Conservation (phyloP, 345 rosid genomes). For the Dipteronia sinensis region DNA sequence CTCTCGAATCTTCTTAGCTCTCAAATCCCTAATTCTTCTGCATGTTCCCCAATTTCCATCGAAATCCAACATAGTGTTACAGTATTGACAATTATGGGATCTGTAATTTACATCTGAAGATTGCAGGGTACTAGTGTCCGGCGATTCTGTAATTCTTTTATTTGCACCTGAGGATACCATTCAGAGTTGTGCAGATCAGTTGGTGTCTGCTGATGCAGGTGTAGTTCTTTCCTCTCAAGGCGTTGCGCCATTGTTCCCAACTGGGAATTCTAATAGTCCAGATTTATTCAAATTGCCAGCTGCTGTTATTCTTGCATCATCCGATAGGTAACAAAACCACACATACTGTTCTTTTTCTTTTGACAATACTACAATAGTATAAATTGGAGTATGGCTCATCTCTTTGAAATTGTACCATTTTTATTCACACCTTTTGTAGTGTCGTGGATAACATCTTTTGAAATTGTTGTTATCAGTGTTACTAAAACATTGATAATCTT, state of each 20-base stretch:
- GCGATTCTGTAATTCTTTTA: conserved; percentile 27
- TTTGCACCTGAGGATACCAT: conserved; percentile 33
- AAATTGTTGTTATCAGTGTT: neutral
- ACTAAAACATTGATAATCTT: neutral
- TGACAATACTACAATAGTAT: neutral
- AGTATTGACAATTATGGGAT: neutral
- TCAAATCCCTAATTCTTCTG: too few species aligned
- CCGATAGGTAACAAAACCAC: conserved; percentile 31
- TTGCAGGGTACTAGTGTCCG: conserved; percentile 28
- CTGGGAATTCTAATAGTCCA: conserved; percentile 5
- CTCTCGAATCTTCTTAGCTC: too few species aligned
- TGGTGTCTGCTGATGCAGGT: conserved; percentile 34
- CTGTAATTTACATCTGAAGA: conserved; percentile 13
- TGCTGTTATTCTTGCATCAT: conserved; percentile 30
- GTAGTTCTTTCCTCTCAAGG: conserved; percentile 32
- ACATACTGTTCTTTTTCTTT: neutral
- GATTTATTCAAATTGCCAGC: conserved; percentile 25
- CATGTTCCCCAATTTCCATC: too few species aligned
- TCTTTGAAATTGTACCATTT: too few species aligned
- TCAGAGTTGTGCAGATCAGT: conserved; percentile 27
- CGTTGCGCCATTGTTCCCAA: conserved; percentile 28
- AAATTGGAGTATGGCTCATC: neutral
- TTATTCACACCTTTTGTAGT: too few species aligned
- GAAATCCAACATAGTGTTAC: too few species aligned
- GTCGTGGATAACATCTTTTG: too few species aligned